Base-by-base conservation (phyloP, 306 rosid species). In the Cucumis cinereus region DNA sequence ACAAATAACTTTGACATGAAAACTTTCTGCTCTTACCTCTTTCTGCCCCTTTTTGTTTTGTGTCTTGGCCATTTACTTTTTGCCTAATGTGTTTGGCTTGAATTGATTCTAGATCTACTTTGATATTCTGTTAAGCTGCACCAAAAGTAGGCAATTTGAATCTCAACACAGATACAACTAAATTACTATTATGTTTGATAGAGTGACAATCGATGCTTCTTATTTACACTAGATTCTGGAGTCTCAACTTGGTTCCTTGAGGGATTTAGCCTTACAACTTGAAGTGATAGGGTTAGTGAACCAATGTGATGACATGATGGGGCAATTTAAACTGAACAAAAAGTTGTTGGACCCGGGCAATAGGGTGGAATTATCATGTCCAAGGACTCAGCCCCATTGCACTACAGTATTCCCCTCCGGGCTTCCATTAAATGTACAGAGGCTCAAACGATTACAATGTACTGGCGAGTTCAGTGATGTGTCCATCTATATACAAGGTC, bases 391-490 rank as follows among this genome's bases (percentile, higher is more conserved):
- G 60, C 90, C 89, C 58, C 89, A 85, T 77, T 86, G 87, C 77
- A 82, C 64, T 76, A 60, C 89, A 75, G 84, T 84, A 78, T 86
- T 91, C 78, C 87, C 97, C 49, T 85, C 87, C 45, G 87, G 88
- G 43, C 87, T 93, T 83, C 96, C 92, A 9, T 24, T 88, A 28
- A 79, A 84, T 77, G 68, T 80, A 68, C 83, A 71, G 78, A 85
- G 81, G 78, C 91, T 93, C 62, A 83, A 77, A 50, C 87, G 90
- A 78, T 79, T 93, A 83, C 85, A 79, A 80, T 67, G 77, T 72
- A 85, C 89, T 4, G 89, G 93, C 69, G 82, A 88, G 80, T 91
- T 79, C 88, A 86, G 96, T 73, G 97, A 93, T 53, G 89, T 90
- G 54, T 80, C 76, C 77, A 84, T 93, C 57, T 74, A 82, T 75